Percentiles rank a stretch among this genome's conserved stretches.
These are phyloP conservation scores for Fraxinus platypoda DNA, from an alignment of 305 asterid genomes.

Conservation along the genomic window DNA sequence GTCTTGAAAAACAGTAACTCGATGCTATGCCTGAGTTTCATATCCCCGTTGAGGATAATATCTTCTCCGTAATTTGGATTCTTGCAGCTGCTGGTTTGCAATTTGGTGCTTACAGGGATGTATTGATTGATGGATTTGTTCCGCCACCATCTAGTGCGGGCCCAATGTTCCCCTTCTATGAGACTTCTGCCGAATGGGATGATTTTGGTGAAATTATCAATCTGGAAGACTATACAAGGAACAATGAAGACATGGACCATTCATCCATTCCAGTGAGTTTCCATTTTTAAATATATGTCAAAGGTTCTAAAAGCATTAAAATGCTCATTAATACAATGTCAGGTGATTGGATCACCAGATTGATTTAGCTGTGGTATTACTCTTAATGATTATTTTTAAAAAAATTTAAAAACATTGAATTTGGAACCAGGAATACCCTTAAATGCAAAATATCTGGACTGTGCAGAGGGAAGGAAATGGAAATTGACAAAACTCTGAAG, in stretches of 20 bases:
- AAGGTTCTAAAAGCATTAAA: conserved; percentile 8
- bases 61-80: conserved; percentile 11
- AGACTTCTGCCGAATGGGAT: conserved; percentile 75
- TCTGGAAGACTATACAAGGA: conserved; percentile 81
- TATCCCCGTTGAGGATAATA: conserved; percentile 2
- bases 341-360: not conserved
- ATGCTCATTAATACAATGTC: not conserved
- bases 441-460: conserved; percentile 7
- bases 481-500: not conserved
- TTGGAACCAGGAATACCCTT: conserved; percentile 9
- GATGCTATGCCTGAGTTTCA: conserved; percentile 11
- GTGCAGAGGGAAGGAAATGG: not conserved
- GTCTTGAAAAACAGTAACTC: not conserved
- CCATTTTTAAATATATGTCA: conserved; percentile 12
- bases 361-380: not conserved
- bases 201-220: conserved; percentile 95
- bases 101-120: conserved; percentile 75
- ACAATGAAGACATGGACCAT: conserved; percentile 73
- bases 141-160: conserved; percentile 69
- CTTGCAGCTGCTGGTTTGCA: conserved; percentile 58
- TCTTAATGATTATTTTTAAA: not conserved
- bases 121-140: conserved; percentile 83
- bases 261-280: conserved; percentile 57
- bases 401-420: not conserved
- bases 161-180: conserved; percentile 91